A percentile compares a stretch with the other conserved stretches of the same genome.
These are phyloP conservation scores for Coniophora puteana DNA, from an alignment of 1,284 basidiomycete genomes.

Conservation along the genomic window DNA sequence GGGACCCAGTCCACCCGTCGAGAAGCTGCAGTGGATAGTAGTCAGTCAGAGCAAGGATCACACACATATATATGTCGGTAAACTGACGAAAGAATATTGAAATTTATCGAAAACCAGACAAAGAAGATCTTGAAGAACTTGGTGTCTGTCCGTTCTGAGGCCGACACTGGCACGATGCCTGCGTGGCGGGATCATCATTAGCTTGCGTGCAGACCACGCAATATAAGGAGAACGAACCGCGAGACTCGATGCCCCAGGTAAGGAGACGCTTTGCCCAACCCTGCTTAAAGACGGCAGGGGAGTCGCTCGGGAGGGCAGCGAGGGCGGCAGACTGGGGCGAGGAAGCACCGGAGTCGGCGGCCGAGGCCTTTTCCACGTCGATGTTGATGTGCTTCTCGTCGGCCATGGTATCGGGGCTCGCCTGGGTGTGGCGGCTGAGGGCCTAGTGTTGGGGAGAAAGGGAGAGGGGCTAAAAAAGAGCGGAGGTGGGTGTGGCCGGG, in stretches of 20 bases:
- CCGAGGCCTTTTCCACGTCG: conserved; percentile 26
- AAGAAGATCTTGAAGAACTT: conserved; percentile 74
- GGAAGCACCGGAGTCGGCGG: no score
- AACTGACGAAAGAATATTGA: conserved; percentile 69
- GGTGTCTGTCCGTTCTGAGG: conserved; percentile 51
- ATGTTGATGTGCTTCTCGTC: conserved; percentile 18
- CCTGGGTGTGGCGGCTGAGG: no score
- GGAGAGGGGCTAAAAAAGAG: no score
- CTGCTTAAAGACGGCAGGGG: no score
- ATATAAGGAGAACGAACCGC: conserved; percentile 11
- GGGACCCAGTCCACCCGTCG: conserved; percentile 72
- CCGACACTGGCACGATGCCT: conserved; percentile 52
- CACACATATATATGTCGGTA: not conserved
- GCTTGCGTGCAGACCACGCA: not conserved
- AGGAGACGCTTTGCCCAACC: conserved; percentile 19
- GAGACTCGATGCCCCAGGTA: conserved; percentile 27
- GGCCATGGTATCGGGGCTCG: no score
- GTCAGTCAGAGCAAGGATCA: not conserved
- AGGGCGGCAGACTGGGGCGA: conserved; percentile 8
- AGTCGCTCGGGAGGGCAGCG: conserved; percentile 4
- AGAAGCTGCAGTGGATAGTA: conserved; percentile 51
- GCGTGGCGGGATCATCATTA: conserved; percentile 3
- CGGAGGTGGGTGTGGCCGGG: no score
- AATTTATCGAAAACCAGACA: conserved; percentile 70
- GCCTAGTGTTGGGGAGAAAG: no score